Conservation (phyloP, 2,329 filamentous ascomycete genomes). For the Hypomyces perniciosus region DNA sequence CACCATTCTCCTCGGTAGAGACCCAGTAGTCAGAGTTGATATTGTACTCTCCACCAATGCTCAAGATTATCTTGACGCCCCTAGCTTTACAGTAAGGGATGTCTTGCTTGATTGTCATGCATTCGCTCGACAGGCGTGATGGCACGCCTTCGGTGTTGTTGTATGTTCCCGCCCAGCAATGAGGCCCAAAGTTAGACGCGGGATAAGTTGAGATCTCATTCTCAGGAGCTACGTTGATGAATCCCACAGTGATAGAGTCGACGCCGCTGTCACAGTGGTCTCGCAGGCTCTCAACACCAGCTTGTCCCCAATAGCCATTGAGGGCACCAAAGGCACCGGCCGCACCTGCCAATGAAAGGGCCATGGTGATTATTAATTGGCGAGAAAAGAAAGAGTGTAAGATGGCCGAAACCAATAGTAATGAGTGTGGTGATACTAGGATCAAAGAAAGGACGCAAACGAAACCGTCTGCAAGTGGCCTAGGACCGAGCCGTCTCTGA, state of each 20-base stretch:
- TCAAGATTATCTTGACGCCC: conserved; percentile 38
- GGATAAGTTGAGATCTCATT: conserved; percentile 30
- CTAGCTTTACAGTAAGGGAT: conserved; percentile 36
- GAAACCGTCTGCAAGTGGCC: conserved; percentile 28
- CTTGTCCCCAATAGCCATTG: conserved; percentile 39
- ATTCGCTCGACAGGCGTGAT: conserved; percentile 31
- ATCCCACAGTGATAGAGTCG: conserved; percentile 33
- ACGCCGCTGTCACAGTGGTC: conserved; percentile 32
- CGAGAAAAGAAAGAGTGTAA: conserved; percentile 26
- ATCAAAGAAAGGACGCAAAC: conserved; percentile 38
- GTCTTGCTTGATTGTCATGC: conserved; percentile 31
- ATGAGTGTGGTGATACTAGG: conserved; percentile 26
- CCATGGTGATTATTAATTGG: conserved; percentile 17
- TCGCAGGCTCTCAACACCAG: conserved; percentile 25
- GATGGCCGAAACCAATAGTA: conserved; percentile 27
- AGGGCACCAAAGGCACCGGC: conserved; percentile 24
- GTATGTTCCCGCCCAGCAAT: conserved; percentile 29
- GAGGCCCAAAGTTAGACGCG: conserved; percentile 34
- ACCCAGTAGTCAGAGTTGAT: conserved; percentile 29
- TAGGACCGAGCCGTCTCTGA: conserved; percentile 25
- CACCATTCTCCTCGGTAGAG: conserved; percentile 24
- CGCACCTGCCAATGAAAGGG: conserved; percentile 20
- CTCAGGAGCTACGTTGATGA: conserved; percentile 34
- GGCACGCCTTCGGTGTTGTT: conserved; percentile 16
- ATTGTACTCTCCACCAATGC: conserved; percentile 32